phyloP scores from a whole-genome alignment of 2,329 filamentous ascomycete species.

The Cryphonectria japonica region DNA sequence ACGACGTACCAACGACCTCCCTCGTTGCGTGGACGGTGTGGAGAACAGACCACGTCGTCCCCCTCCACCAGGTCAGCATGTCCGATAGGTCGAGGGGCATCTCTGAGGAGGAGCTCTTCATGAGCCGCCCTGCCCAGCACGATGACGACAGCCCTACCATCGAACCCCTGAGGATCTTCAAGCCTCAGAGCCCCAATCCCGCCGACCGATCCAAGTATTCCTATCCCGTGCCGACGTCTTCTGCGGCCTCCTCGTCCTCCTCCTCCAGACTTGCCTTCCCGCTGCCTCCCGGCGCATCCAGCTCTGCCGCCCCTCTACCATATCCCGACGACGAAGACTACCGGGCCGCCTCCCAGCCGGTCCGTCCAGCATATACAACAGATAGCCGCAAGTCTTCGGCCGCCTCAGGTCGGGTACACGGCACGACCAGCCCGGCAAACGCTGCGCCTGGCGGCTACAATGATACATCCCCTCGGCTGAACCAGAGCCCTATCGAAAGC shows the following conservation, averaged over 20 bases:
- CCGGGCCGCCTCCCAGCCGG: slow-evolving; percentile 42
- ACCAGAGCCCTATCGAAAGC: slow-evolving; percentile 58
- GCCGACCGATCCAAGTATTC: slow-evolving; percentile 57
- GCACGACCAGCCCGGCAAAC: slow-evolving; percentile 38
- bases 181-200: slow-evolving; percentile 70
- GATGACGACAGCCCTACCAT: slow-evolving; percentile 74
- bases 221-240: slow-evolving; percentile 44
- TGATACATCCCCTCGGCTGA: slow-evolving; percentile 58
- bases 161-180: slow-evolving; percentile 83
- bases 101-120: slow-evolving; percentile 83
- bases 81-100: slow-evolving; percentile 65
- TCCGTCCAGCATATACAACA: slow-evolving; percentile 48
- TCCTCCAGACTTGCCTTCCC: slow-evolving; percentile 62
- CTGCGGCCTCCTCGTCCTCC: slow-evolving; percentile 46
- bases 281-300: slow-evolving; percentile 69
- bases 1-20: slow-evolving; percentile 5
- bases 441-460: slow-evolving; percentile 48
- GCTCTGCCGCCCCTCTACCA: slow-evolving; percentile 68
- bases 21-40: slow-evolving; percentile 13
- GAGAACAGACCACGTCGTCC: slow-evolving; percentile 21
- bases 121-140: slow-evolving; percentile 58
- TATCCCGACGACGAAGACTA: slow-evolving; percentile 74
- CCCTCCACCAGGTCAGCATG: slow-evolving; percentile 33
- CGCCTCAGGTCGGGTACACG: slow-evolving; percentile 40
- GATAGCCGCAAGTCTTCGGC: slow-evolving; percentile 42